A percentile compares a stretch with the other conserved stretches of the same genome.
These are phyloP conservation scores for Tubosaeta brunneosetosa DNA, from an alignment of 768 basidiomycete species.

Conservation along the genomic window DNA sequence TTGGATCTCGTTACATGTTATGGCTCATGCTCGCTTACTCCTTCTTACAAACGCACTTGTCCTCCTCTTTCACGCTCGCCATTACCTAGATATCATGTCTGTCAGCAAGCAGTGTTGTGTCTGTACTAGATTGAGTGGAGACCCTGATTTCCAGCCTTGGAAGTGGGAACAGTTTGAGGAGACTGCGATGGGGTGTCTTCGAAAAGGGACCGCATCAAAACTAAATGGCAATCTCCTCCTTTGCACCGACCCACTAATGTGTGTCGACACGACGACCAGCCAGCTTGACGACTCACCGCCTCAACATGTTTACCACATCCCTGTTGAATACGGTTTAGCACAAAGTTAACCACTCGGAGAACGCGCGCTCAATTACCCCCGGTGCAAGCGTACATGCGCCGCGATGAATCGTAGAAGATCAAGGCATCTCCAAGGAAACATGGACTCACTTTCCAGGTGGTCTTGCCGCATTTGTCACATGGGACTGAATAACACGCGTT, in stretches of 20 bases:
- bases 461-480: constrained; percentile 62
- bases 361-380: constrained; percentile 13
- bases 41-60: constrained; percentile 40
- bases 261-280: constrained; percentile 9
- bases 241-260: background rate
- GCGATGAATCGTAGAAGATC: constrained; percentile 18
- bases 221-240: constrained; percentile 16
- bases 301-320: constrained; percentile 70
- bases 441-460: constrained; percentile 60
- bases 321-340: constrained; percentile 34
- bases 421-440: constrained; percentile 25
- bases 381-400: constrained; percentile 13
- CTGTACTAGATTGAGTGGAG: constrained; percentile 21
- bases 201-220: constrained; percentile 35
- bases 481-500: constrained; percentile 53
- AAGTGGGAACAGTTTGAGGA: constrained; percentile 22
- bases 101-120: constrained; percentile 25
- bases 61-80: constrained; percentile 45
- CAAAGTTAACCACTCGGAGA: constrained; percentile 4
- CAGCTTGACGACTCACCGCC: constrained; percentile 40
- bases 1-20: constrained; percentile 10
- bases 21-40: constrained; percentile 10
- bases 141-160: constrained; percentile 12
- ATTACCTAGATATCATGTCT: constrained; percentile 38
- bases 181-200: constrained; percentile 30